A percentile compares a stretch with the other conserved stretches of the same genome.
Evolutionary conservation across 768 basidiomycete species (phyloP).

Genomic region (Peribolospora kevripleyi): DNA sequence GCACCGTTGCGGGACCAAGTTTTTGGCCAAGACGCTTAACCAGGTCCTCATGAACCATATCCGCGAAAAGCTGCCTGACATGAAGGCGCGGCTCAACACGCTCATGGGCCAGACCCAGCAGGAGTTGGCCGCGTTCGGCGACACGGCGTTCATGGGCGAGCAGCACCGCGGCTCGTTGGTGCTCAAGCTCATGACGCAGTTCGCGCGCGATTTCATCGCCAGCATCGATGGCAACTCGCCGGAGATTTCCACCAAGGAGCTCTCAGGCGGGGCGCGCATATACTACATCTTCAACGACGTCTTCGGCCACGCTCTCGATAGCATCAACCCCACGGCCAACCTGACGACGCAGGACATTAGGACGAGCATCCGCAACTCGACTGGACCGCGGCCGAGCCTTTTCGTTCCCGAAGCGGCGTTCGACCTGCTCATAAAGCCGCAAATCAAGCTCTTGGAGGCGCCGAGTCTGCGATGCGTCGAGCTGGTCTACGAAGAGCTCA

Average conservation of each 20-base stretch:
- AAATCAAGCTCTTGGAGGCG: slow-evolving; percentile 84
- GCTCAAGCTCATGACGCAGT: slow-evolving; percentile 92
- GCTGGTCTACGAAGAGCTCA: slow-evolving; percentile 92
- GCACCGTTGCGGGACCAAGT: slow-evolving; percentile 92
- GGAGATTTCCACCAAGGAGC: slow-evolving; percentile 90
- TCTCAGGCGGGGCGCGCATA: slow-evolving; percentile 89
- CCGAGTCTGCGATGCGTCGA: slow-evolving; percentile 91
- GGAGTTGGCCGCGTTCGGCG: slow-evolving; percentile 88
- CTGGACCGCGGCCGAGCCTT: slow-evolving; percentile 80
- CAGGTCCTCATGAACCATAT: slow-evolving; percentile 96
- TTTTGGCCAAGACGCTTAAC: slow-evolving; percentile 75
- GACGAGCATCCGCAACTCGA: slow-evolving; percentile 94
- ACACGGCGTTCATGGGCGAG: slow-evolving; percentile 73
- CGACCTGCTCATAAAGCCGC: slow-evolving; percentile 86
- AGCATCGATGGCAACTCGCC: slow-evolving; percentile 93
- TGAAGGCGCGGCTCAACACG: slow-evolving; percentile 95
- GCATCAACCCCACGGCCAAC: slow-evolving; percentile 72
- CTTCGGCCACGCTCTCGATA: slow-evolving; percentile 72
- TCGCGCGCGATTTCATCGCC: slow-evolving; percentile 84
- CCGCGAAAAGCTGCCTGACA: slow-evolving; percentile 92
- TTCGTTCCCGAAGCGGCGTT: slow-evolving; percentile 96
- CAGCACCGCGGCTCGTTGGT: slow-evolving; percentile 66
- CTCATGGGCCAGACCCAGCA: slow-evolving; percentile 98
- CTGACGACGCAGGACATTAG: slow-evolving; percentile 85
- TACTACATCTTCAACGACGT: slow-evolving; percentile 99